Evolutionary conservation across 129 eudicot genomes (phyloP), one percentile per base, ranked within the genome.

Genomic region (Glebionis coronaria): DNA sequence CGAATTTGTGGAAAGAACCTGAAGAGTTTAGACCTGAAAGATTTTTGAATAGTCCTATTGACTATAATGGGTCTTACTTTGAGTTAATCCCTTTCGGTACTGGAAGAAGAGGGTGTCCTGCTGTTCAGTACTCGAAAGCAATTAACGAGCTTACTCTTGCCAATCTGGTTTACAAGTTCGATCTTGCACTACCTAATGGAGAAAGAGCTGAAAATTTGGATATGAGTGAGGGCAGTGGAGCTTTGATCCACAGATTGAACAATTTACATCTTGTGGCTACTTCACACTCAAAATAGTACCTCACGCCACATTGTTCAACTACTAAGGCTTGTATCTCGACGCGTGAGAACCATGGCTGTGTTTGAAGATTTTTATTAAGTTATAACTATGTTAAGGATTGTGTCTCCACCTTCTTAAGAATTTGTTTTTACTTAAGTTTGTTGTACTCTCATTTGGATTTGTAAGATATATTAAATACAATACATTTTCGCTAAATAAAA

Each of bases 21-120:
- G 61, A 56, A 31, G 61, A 20, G 35, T 56, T 56, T 23, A 56
- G 18, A 6, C 16, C 61, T 5, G 15, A 56, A 4, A 56, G 61
- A 23, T 56, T 56, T 13, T 56, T 56, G 35, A 23, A 23, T 56
- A 56, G 61, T 56, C 40, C 38, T 56, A 20, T 56, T 56, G 61
- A 56, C 27, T 56, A 56, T 6, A 20, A 56, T 20, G 61, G 61
- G 35, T n/a, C 61, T 21, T 56, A 56, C 14, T 56, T 56, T 56
- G 61, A 56, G 31, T 23, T 56, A 13, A 56, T 56, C 61, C 61
- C 61, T 3, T 56, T 56, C 4, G 61, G 61, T 56, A 11, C 61
- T 5, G 61, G 61, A 23, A 56, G 61, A 31, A 23, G 61, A 56
- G 61, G 61, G 14, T 56, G 61, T 23, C 61, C 61, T 12, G 61